Conservation (phyloP, 345 rosid species). For the Camelina neglecta region DNA sequence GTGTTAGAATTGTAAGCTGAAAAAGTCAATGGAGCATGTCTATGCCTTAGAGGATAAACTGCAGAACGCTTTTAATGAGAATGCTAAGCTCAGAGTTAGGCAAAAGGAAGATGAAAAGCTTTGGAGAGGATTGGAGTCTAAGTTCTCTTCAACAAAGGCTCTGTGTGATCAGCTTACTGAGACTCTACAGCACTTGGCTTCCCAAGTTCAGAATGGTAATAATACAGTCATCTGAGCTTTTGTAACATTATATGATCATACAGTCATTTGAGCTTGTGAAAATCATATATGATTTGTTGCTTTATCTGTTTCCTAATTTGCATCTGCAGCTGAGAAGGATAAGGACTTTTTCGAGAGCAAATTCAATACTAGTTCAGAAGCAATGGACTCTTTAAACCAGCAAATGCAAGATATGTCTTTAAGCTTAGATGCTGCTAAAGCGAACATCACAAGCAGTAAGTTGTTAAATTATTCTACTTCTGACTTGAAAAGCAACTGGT, state of each 20-base stretch:
- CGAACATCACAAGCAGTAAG: conserved; percentile 62
- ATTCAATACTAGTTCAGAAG: conserved; percentile 31
- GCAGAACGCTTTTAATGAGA: conserved; percentile 87
- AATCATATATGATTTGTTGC: neutral
- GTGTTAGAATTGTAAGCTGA: conserved; percentile 76
- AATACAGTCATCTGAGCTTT: neutral
- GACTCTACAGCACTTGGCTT: conserved; percentile 74
- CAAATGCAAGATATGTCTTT: conserved; percentile 35
- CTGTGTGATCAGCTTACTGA: conserved; percentile 85
- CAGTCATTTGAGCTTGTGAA: neutral
- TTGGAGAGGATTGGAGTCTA: conserved; percentile 91
- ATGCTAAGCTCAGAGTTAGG: conserved; percentile 82
- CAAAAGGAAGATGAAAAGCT: conserved; percentile 93
- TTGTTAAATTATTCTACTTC: conserved; percentile 17
- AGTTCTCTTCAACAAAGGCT: conserved; percentile 81
- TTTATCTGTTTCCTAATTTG: conserved; percentile 32
- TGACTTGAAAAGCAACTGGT: neutral
- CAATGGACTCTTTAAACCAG: conserved; percentile 40
- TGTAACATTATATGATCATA: conserved; percentile 14
- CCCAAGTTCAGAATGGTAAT: conserved; percentile 81
- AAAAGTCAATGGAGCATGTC: conserved; percentile 68
- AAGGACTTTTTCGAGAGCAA: conserved; percentile 35
- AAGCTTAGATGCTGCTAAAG: conserved; percentile 55
- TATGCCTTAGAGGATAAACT: conserved; percentile 72
- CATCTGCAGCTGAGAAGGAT: conserved; percentile 66